Percentiles rank a stretch among this genome's conserved stretches.
Evolutionary conservation across 805 yeast genomes (phyloP).

Genomic region (Wickerhamiella cacticola): DNA sequence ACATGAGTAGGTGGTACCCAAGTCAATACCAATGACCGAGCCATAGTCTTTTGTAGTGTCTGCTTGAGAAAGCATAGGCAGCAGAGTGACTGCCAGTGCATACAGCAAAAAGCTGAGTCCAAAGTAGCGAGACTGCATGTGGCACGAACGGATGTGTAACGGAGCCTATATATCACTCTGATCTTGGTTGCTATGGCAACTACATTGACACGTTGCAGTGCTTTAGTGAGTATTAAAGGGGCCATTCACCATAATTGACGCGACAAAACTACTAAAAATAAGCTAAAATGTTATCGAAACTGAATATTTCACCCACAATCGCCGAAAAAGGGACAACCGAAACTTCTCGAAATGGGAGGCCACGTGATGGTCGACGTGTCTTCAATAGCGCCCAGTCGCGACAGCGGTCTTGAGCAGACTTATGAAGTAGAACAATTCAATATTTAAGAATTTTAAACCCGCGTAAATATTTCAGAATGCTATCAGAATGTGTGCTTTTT

Average conservation of each 20-base stretch:
- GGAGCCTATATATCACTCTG: not conserved
- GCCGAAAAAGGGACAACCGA: not conserved
- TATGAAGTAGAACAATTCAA: no score
- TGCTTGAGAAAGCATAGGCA: slow-evolving; percentile 29
- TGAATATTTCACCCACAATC: not conserved
- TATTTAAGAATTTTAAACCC: no score
- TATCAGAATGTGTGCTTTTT: no score
- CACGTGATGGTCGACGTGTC: slow-evolving; percentile 4
- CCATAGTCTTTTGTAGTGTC: slow-evolving; percentile 31
- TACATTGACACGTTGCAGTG: slow-evolving; percentile 17
- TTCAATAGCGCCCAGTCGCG: not conserved
- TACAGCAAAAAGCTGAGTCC: slow-evolving; percentile 24
- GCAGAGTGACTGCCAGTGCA: slow-evolving; percentile 27
- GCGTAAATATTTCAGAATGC: no score
- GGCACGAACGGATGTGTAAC: not conserved
- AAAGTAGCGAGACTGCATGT: slow-evolving; percentile 11
- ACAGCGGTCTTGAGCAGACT: no score
- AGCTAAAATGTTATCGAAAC: no score
- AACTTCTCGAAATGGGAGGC: not conserved
- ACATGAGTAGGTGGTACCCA: slow-evolving; percentile 96
- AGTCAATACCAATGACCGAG: slow-evolving; percentile 79
- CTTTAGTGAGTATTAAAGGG: slow-evolving; percentile 23
- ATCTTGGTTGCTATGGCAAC: slow-evolving; percentile 10
- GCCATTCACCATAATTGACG: no score
- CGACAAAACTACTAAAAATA: no score